A percentile compares a stretch with the other conserved stretches of the same genome.
Evolutionary conservation across 495 filamentous ascomycete genomes (phyloP).

Genomic region (Penicillium waksmanii): DNA sequence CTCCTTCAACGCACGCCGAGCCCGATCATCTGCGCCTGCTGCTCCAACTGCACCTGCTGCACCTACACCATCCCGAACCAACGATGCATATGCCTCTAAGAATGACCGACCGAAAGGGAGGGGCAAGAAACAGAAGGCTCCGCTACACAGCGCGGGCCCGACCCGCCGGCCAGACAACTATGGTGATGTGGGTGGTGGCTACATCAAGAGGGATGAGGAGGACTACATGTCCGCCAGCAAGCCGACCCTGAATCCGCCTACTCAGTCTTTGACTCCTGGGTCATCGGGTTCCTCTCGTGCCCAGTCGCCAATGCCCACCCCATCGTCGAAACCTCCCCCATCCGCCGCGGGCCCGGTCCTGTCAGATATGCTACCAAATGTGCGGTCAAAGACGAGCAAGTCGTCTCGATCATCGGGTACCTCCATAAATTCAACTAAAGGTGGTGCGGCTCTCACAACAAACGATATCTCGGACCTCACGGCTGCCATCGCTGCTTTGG

Average conservation of each 20-base stretch:
- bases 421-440: constrained; percentile 36
- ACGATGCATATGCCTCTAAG: constrained; percentile 26
- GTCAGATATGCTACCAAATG: constrained; percentile 71
- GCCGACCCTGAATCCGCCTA: constrained; percentile 33
- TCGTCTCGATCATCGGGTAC: constrained; percentile 57
- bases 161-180: constrained; percentile 61
- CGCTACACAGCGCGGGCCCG: constrained; percentile 62
- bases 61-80: constrained; percentile 22
- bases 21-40: constrained; percentile 30
- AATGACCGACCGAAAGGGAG: constrained; percentile 17
- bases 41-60: constrained; percentile 14
- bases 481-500: constrained; percentile 85
- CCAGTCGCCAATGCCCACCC: constrained; percentile 42
- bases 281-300: constrained; percentile 40
- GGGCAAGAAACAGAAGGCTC: constrained; percentile 57
- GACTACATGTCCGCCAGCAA: constrained; percentile 59
- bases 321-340: constrained; percentile 59
- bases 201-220: constrained; percentile 63
- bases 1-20: constrained; percentile 78
- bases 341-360: constrained; percentile 76
- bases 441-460: constrained; percentile 42
- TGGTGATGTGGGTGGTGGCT: constrained; percentile 59
- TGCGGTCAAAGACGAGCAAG: constrained; percentile 62
- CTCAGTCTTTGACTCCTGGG: constrained; percentile 20
- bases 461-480: constrained; percentile 83